phyloP scores from a whole-genome alignment of 192 early-diverging fungal species.

The Coemansia sp. region DNA sequence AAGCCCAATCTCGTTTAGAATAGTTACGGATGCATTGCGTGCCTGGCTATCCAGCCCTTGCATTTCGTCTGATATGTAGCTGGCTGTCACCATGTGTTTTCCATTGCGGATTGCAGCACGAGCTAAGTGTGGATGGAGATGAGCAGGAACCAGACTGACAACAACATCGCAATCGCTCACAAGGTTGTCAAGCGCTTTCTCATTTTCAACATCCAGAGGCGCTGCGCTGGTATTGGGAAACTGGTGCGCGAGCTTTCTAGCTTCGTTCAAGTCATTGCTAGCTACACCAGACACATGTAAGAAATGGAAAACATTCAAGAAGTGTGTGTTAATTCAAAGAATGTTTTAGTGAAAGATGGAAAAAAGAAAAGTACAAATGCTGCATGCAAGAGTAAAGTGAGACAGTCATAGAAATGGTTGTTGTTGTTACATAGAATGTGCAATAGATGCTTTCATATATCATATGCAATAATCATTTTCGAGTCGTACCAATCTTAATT shows the following conservation, averaged over 20 bases:
- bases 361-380: too few species aligned
- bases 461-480: constrained; percentile 4
- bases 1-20: constrained; percentile 97
- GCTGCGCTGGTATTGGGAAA: constrained; percentile 63
- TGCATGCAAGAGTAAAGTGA: background rate
- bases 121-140: constrained; percentile 60
- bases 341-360: too few species aligned
- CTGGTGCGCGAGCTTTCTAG: constrained; percentile 63
- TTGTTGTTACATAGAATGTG: background rate
- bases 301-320: background rate
- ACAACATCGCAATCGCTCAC: constrained; percentile 82
- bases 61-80: constrained; percentile 95
- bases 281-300: constrained; percentile 61
- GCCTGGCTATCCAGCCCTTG: constrained; percentile 71
- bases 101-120: constrained; percentile 73
- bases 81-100: constrained; percentile 95
- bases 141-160: constrained; percentile 87
- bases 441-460: background rate
- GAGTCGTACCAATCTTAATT: constrained; percentile 46
- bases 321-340: background rate
- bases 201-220: constrained; percentile 72
- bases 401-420: background rate
- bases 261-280: constrained; percentile 75
- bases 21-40: constrained; percentile 75
- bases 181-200: constrained; percentile 57